Evolutionary conservation across 257 asterid genomes (phyloP).

Genomic region (Solanum bulbocastanum): DNA sequence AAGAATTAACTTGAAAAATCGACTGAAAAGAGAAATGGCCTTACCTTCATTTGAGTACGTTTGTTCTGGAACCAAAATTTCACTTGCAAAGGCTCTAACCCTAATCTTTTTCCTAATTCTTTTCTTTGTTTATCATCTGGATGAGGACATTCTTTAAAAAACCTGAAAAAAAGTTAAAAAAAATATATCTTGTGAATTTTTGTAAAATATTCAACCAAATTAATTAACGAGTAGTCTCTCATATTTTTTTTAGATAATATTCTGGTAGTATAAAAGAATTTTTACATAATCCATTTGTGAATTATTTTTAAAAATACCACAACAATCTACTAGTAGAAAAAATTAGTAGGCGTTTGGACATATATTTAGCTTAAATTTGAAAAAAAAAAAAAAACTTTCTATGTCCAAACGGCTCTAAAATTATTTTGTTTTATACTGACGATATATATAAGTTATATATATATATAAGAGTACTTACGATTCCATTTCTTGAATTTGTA

Average conservation of each 20-base stretch:
- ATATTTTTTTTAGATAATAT: not conserved
- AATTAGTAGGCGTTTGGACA: not conserved
- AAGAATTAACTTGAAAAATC: not conserved
- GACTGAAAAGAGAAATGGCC: not conserved
- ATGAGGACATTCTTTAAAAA: slow-evolving; percentile 84
- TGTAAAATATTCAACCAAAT: not conserved
- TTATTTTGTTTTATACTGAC: not conserved
- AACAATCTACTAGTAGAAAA: not conserved
- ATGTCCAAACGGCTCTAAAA: no score
- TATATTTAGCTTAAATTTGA: not conserved
- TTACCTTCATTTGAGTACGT: slow-evolving; percentile 83
- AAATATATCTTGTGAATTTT: not conserved
- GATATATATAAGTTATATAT: not conserved
- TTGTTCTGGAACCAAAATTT: slow-evolving; percentile 97
- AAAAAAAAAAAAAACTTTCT: not conserved
- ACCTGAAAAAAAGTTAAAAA: slow-evolving; percentile 10
- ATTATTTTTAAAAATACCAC: not conserved
- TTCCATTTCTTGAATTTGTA: slow-evolving; percentile 74
- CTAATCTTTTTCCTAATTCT: slow-evolving; percentile 69
- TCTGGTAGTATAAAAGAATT: not conserved
- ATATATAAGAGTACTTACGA: slow-evolving; percentile 23
- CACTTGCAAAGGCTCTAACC: slow-evolving; percentile 74
- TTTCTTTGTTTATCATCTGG: slow-evolving; percentile 95
- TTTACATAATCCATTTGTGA: not conserved
- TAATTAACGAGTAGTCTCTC: not conserved